Evolutionary conservation across 176 grass and related monocot genomes (phyloP).

Genomic region (Leersia perrieri): DNA sequence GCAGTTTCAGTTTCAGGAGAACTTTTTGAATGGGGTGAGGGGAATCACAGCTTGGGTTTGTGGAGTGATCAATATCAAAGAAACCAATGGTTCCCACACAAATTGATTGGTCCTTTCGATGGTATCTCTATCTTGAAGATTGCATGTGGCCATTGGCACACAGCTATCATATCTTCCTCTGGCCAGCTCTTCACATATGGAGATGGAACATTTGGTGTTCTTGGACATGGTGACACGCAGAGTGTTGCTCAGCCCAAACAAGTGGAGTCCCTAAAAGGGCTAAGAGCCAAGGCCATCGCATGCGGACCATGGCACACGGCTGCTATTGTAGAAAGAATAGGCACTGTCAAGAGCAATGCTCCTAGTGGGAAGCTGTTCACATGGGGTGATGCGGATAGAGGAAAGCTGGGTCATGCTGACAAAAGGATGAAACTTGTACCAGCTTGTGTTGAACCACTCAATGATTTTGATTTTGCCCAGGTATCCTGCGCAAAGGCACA

Average conservation of each 20-base stretch:
- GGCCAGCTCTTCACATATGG: conserved; percentile 88
- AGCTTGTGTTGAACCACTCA: conserved; percentile 62
- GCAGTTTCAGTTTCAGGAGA: conserved; percentile 73
- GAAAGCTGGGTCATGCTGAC: conserved; percentile 77
- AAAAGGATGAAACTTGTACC: conserved; percentile 65
- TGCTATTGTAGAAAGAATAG: conserved; percentile 77
- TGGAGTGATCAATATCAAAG: conserved; percentile 37
- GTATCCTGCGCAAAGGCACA: conserved; percentile 68
- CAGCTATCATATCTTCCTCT: conserved; percentile 69
- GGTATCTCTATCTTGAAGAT: conserved; percentile 68
- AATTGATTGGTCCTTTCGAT: conserved; percentile 59
- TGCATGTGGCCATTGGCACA: conserved; percentile 92
- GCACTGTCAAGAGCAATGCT: conserved; percentile 64
- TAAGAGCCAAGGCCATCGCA: conserved; percentile 69
- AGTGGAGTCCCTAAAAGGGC: conserved; percentile 81
- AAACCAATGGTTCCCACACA: conserved; percentile 82
- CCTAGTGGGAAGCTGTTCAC: conserved; percentile 87
- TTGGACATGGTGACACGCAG: conserved; percentile 75
- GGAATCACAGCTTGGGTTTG: conserved; percentile 38
- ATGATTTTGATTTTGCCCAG: conserved; percentile 82
- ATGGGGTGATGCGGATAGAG: conserved; percentile 82
- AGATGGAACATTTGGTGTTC: conserved; percentile 89
- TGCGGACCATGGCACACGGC: conserved; percentile 97
- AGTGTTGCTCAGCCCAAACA: conserved; percentile 66
- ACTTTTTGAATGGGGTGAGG: conserved; percentile 87